Evolutionary conservation across 768 basidiomycete genomes (phyloP), one percentile per base, ranked within the genome.

Genomic region (Nevesoporus exiguus): DNA sequence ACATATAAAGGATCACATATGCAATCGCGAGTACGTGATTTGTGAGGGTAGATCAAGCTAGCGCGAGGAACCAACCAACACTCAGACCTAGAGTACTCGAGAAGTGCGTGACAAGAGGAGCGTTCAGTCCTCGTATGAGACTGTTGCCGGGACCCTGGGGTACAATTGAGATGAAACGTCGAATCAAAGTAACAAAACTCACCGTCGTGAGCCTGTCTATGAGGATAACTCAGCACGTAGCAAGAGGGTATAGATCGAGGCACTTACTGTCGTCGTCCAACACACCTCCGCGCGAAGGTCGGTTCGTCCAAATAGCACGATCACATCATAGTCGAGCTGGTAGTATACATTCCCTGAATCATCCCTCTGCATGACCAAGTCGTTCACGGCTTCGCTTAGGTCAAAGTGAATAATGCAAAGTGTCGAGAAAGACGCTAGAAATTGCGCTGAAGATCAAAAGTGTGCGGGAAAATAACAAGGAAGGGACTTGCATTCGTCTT

Each of bases 401-500:
- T 36, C 34, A 13, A 36, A 13, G 3, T 17, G 34, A 15, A 36
- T 36, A 36, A 15, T 36, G 17, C 34, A 36, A 15, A 36, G 34
- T 15, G 14, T 14, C 13, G 34, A 36, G 34, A 36, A 36, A 36
- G 15, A 13, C 34, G 34, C 34, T 36, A 15, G 5, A 5, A 15
- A 5, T 15, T 36, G 6, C 15, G 2, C 15, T 15, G 10, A 14
- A 36, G 15, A 36, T 15, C 15, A 15, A 15, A 8, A 29, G 8
- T 8, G 8, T 4, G 8, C 4, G 27, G 27, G 8, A 15, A 15
- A 15, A 15, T 15, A 7, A 36, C 14, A 5, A 15, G 15, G n/a
- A 36, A 36, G 15, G 17, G 5, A 36, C 34, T 27, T 14, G 17
- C 52, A 30, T 48, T 17, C 15, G 30, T 60, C 60, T 44, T 56